phyloP scores from a whole-genome alignment of 2,329 filamentous ascomycete genomes.

The Cladophialophora chaetospira region DNA sequence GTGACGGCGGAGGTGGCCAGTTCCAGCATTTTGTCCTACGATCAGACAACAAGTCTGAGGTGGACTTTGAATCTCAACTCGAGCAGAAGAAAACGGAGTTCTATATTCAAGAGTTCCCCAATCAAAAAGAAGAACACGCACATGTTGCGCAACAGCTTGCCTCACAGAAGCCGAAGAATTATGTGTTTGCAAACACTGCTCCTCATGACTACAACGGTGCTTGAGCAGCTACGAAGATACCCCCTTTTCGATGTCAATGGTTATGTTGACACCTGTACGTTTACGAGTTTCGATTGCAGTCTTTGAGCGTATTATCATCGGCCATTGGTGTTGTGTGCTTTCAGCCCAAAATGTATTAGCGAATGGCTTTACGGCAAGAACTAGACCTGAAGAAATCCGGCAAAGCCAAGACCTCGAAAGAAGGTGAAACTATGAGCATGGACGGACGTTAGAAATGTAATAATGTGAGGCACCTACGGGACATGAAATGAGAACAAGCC shows the following conservation, averaged over 20 bases:
- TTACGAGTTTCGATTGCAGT: constrained; percentile 17
- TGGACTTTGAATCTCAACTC: constrained; percentile 20
- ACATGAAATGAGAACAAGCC: constrained; percentile 17
- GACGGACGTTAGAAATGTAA: constrained; percentile 7
- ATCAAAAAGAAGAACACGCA: constrained; percentile 47
- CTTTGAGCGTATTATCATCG: constrained; percentile 23
- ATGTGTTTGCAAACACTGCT: constrained; percentile 48
- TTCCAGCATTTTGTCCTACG: constrained; percentile 35
- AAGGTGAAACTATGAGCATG: not conserved
- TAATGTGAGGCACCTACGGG: constrained; percentile 20
- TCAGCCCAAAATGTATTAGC: constrained; percentile 3
- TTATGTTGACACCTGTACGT: constrained; percentile 1
- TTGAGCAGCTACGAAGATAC: constrained; percentile 1
- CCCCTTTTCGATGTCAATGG: not conserved
- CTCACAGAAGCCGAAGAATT: constrained; percentile 45
- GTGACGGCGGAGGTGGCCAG: constrained; percentile 38
- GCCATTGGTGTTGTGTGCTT: not conserved
- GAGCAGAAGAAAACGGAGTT: constrained; percentile 45
- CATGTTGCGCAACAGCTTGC: constrained; percentile 46
- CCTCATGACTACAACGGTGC: constrained; percentile 39
- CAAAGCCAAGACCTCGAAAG: not conserved
- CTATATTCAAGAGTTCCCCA: constrained; percentile 48
- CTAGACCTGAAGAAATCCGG: not conserved
- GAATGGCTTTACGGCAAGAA: not conserved
- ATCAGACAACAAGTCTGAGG: constrained; percentile 28